These are phyloP conservation scores for Boletus subparvulus DNA, from an alignment of 768 basidiomycete genomes.

Conservation along the genomic window DNA sequence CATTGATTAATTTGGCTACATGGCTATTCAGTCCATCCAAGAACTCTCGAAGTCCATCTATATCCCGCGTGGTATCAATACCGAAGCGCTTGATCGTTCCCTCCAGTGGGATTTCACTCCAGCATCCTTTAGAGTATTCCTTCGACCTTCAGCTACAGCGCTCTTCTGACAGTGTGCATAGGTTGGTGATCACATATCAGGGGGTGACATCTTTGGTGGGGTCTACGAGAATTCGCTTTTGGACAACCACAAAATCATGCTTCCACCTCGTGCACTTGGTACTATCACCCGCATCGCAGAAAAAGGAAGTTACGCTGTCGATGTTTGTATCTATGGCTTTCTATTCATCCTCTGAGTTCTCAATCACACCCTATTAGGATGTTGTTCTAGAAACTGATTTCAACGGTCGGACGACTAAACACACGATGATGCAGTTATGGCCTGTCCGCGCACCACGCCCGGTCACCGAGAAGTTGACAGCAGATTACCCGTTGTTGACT, in stretches of 20 bases:
- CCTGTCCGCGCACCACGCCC: slow-evolving; percentile 98
- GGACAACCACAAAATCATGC: slow-evolving; percentile 96
- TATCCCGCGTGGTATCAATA: slow-evolving; percentile 98
- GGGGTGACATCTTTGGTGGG: slow-evolving; percentile 93
- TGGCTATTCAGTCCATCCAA: slow-evolving; percentile 70
- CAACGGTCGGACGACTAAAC: slow-evolving; percentile 88
- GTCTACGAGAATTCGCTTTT: slow-evolving; percentile 98
- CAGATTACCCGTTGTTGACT: slow-evolving; percentile 87
- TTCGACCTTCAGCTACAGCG: not conserved
- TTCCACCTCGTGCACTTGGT: slow-evolving; percentile 89
- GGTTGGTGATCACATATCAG: slow-evolving; percentile 96
- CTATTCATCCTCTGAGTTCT: not conserved
- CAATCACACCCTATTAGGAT: slow-evolving; percentile 52
- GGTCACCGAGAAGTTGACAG: slow-evolving; percentile 91
- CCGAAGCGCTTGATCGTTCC: slow-evolving; percentile 84
- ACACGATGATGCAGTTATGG: slow-evolving; percentile 98
- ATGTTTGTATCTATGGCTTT: slow-evolving; percentile 51
- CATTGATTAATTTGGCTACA: slow-evolving; percentile 1
- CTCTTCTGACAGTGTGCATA: slow-evolving; percentile 29
- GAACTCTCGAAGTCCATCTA: slow-evolving; percentile 98
- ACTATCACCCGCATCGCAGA: slow-evolving; percentile 93
- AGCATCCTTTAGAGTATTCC: slow-evolving; percentile 63
- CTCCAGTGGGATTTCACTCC: slow-evolving; percentile 96
- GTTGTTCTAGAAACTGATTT: slow-evolving; percentile 97
- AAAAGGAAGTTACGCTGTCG: slow-evolving; percentile 88